A percentile compares a stretch with the other conserved stretches of the same genome.
These are phyloP conservation scores for Colletotrichum ledebouriae DNA, from an alignment of 2,329 filamentous ascomycete species.

Conservation along the genomic window DNA sequence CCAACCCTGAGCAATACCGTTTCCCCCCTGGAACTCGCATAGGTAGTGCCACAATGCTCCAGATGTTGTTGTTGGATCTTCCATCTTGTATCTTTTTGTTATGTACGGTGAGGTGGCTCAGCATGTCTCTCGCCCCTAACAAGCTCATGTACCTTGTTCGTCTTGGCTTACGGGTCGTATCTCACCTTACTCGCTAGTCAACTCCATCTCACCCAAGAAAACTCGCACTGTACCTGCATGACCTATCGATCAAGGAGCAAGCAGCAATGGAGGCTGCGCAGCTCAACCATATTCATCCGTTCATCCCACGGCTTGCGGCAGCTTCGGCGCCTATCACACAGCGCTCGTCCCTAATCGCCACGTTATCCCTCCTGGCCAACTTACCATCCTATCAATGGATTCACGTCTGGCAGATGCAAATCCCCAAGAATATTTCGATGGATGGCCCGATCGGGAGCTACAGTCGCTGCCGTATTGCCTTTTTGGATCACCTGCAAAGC, in stretches of 20 bases:
- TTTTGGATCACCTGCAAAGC: slow-evolving; percentile 14
- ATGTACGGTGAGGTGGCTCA: too few species aligned
- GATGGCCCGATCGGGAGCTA: slow-evolving; percentile 32
- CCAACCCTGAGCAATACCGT: slow-evolving; percentile 15
- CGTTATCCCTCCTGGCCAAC: slow-evolving; percentile 8
- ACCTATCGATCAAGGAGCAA: not conserved
- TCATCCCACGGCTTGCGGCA: slow-evolving; percentile 12
- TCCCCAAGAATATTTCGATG: slow-evolving; percentile 26
- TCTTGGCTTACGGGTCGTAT: slow-evolving; percentile 11
- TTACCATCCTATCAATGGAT: slow-evolving; percentile 7
- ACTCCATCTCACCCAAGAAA: slow-evolving; percentile 12
- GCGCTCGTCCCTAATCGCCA: slow-evolving; percentile 30
- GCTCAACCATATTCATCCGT: not conserved
- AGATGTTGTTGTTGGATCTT: too few species aligned
- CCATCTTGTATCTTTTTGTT: too few species aligned
- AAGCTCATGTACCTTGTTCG: slow-evolving; percentile 13
- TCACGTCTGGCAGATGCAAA: slow-evolving; percentile 31
- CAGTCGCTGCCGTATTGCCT: slow-evolving; percentile 15
- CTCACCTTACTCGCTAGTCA: slow-evolving; percentile 14
- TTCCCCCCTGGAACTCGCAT: not conserved
- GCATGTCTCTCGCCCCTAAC: slow-evolving; percentile 11
- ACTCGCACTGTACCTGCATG: slow-evolving; percentile 2
- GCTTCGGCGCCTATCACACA: slow-evolving; percentile 9
- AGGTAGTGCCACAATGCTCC: too few species aligned
- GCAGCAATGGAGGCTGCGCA: too few species aligned